Base-by-base conservation (phyloP, 2,329 filamentous ascomycete species). In the Triangularia setosa region DNA sequence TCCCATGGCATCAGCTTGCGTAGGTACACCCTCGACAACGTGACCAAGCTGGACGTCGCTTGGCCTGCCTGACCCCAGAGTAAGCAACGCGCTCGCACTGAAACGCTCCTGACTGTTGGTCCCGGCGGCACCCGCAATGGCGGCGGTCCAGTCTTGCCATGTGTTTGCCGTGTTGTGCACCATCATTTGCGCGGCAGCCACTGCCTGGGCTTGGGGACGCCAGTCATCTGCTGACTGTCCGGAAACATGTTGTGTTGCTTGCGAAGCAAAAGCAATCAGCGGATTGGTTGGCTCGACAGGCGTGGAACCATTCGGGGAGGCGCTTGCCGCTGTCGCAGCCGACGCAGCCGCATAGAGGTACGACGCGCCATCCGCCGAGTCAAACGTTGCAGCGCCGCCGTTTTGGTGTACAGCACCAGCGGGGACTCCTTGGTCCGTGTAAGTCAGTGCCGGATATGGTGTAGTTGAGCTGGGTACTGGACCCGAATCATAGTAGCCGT, bases 61-160 rank as follows among this genome's bases (percentile, higher is more conserved):
- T 3, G 67, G 63, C 30, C 69, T 67, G n/a, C 40, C 74, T 18
- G 73, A 74, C 2, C 80, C 81, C 3, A 84, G 74, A 0, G 78
- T 81, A 67, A 85, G 73, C 12, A 84, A 73, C 14, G 82, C 78
- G 55, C 76, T 80, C 27, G 81, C 81, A 65, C 79, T 80, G 71
- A 80, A 84, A 24, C 80, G 77, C 54, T 83, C 80, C 64, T 82
- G 80, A 33, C 73, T 80, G 67, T 83, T 60, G 25, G 16, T 53
- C 40, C 35, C 40, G 23, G 7, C 58, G 16, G 23, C 58, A 3
- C 27, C 57, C 8, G 27, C 79, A 27, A 85, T 80, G 61, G 82
- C 81, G 0, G 79, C 77, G 8, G 82, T 81, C 83, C 83, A 86
- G 72, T 84, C 80, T 16, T 83, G 78, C 83, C 83, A 86, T 0